Evolutionary conservation across 352 stramenopile species (phyloP), one percentile per base, ranked within the genome.

Genomic region (Globisporangium cystogenes): DNA sequence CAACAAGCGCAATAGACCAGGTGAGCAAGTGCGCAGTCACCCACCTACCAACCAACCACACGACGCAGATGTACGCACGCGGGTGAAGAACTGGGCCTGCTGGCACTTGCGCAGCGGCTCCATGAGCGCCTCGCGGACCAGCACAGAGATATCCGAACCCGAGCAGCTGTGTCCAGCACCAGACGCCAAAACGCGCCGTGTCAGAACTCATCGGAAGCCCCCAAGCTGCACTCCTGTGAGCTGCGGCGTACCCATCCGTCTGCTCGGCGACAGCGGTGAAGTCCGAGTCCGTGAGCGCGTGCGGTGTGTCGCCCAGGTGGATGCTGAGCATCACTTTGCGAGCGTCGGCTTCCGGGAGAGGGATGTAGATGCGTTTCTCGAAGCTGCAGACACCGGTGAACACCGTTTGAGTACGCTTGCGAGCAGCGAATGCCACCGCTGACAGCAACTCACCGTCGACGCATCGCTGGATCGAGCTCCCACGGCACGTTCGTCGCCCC

Each of bases 341-440:
- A 10, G 96, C 88, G 18, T 95, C 78, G 4, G 64, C 53, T 45
- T 98, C 95, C 33, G 97, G 97, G 23, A 99, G 88, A 48, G 97
- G 95, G 60, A 99, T 99, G 63, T 99, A 99, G 58, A 99, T 97
- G 44, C 96, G 90, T 63, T 99, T 99, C 68, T 99, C 96, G 62
- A 99, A 99, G 57, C 84, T 94, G 54, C 35, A 40, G 15, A 67
- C n/a, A 45, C 5, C 40, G 8, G n/a, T 8, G 20, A 20, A 8
- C 11, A 48, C 41, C 27, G 44, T 11, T 27, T 41, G 37, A 27
- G 43, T 24, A 14, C 10, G 39, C 20, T 26, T 7, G 10, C 11
- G 3, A 26, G 4, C 7, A 42, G 21, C 20, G 16, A 47, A 4
- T 20, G 48, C 23, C 58, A 33, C 35, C 23, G 3, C 4, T 39